Evolutionary conservation across 1,284 basidiomycete genomes (phyloP).

Genomic region (Phylloboletellus chloephorus): DNA sequence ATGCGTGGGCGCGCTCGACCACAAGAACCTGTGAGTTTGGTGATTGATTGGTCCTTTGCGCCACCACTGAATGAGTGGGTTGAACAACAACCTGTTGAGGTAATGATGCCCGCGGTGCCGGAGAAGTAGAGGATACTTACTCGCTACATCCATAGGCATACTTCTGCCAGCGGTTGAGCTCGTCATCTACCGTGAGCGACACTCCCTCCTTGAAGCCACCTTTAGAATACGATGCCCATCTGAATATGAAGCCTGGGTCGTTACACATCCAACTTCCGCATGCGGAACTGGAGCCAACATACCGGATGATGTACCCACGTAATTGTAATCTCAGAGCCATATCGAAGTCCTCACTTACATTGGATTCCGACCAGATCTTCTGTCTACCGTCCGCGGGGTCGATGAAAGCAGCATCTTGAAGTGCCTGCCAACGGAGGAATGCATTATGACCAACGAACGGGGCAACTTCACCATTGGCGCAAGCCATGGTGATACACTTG

Average conservation of each 20-base stretch:
- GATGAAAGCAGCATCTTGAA: slow-evolving; percentile 74
- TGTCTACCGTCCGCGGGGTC: slow-evolving; percentile 51
- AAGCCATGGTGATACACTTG: slow-evolving; percentile 68
- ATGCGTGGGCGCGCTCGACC: slow-evolving; percentile 71
- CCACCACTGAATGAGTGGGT: slow-evolving; percentile 71
- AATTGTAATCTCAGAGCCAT: slow-evolving; percentile 66
- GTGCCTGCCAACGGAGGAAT: slow-evolving; percentile 78
- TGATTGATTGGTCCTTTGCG: slow-evolving; percentile 69
- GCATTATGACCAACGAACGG: slow-evolving; percentile 89
- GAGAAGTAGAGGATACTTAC: slow-evolving; percentile 6
- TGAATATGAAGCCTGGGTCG: slow-evolving; percentile 1
- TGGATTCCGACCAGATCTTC: slow-evolving; percentile 81
- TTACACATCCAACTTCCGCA: slow-evolving; percentile 5
- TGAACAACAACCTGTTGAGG: slow-evolving; percentile 69
- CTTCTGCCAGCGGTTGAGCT: slow-evolving; percentile 83
- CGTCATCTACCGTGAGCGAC: slow-evolving; percentile 75
- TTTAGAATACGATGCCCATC: slow-evolving; percentile 81
- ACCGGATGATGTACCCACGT: slow-evolving; percentile 23
- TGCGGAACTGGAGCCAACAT: neutral
- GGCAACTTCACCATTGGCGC: slow-evolving; percentile 75
- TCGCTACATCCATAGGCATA: slow-evolving; percentile 62
- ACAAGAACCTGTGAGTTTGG: slow-evolving; percentile 73
- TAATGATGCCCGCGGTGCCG: slow-evolving; percentile 12
- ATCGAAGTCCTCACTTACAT: slow-evolving; percentile 86
- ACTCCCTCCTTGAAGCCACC: slow-evolving; percentile 85